A percentile compares a stretch with the other conserved stretches of the same genome.
Conservation (phyloP, 208 protist genomes). For the Wallacemonas collosoma region DNA sequence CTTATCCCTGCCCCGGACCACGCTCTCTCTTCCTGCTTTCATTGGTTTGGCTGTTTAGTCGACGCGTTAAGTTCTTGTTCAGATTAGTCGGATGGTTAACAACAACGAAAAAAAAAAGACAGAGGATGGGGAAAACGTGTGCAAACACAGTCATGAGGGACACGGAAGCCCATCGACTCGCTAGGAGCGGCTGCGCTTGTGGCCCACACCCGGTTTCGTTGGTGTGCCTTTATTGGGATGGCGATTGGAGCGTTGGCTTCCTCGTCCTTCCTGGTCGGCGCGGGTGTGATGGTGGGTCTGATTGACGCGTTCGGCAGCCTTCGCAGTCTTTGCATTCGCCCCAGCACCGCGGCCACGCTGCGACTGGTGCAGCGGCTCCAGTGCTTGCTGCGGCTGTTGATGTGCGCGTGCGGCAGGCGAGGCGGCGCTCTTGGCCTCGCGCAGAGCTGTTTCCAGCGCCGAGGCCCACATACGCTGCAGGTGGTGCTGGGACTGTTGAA, state of each 20-base stretch:
- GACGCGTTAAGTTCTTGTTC: not conserved
- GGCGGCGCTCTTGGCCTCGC: slow-evolving; percentile 5
- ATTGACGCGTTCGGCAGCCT: too few relatives aligned
- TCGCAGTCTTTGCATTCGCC: too few relatives aligned
- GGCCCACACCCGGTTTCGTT: not conserved
- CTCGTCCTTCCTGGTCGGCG: not conserved
- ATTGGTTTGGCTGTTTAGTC: not conserved
- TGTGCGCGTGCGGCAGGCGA: too few relatives aligned
- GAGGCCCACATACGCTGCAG: slow-evolving; percentile 59
- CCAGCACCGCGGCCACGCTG: too few relatives aligned
- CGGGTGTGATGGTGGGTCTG: not conserved
- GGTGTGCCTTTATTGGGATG: not conserved
- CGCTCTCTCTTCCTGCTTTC: slow-evolving; percentile 13
- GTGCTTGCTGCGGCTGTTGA: too few relatives aligned
- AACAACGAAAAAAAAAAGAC: not conserved
- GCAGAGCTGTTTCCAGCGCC: slow-evolving; percentile 37
- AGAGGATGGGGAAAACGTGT: not conserved
- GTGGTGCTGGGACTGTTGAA: slow-evolving; percentile 47
- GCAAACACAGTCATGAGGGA: not conserved
- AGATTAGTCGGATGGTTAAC: slow-evolving; percentile 9
- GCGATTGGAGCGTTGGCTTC: not conserved
- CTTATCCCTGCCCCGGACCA: not conserved
- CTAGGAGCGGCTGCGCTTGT: not conserved
- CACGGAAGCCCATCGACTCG: not conserved
- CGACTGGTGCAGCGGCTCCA: too few relatives aligned